Evolutionary conservation across 1,139 yeast species (phyloP).

Genomic region (Debaryomyces psychrophilus): DNA sequence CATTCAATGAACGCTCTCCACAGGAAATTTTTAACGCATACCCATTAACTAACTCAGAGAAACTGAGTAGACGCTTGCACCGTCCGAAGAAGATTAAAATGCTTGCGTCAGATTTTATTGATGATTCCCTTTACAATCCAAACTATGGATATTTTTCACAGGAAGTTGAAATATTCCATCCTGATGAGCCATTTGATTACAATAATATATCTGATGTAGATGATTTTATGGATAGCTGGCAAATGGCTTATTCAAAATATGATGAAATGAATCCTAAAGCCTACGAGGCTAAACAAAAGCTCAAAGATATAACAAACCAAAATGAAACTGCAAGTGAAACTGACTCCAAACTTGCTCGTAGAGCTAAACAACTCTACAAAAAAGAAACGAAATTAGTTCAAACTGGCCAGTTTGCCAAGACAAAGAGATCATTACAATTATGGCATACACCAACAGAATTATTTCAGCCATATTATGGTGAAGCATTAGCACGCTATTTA

Average conservation of each 20-base stretch:
- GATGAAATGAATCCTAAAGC: constrained; percentile 33
- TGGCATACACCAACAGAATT: constrained; percentile 94
- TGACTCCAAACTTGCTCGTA: constrained; percentile 34
- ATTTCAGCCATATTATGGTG: constrained; percentile 82
- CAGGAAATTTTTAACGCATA: constrained; percentile 44
- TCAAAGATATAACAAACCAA: constrained; percentile 20
- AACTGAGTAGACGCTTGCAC: constrained; percentile 44
- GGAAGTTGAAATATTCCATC: constrained; percentile 77
- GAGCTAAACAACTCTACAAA: constrained; percentile 35
- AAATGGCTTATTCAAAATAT: constrained; percentile 62
- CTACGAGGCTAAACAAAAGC: constrained; percentile 18
- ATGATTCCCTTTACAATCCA: constrained; percentile 82
- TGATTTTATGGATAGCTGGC: constrained; percentile 72
- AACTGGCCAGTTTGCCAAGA: constrained; percentile 18
- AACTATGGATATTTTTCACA: constrained; percentile 79
- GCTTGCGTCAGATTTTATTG: constrained; percentile 78
- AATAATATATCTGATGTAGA: constrained; percentile 62
- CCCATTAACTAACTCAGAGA: constrained; percentile 47
- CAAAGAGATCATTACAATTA: constrained; percentile 58
- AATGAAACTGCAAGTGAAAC: constrained; percentile 19
- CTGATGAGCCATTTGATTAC: constrained; percentile 63
- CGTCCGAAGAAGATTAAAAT: constrained; percentile 70
- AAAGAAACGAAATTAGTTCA: constrained; percentile 27
- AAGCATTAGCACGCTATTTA: constrained; percentile 76
- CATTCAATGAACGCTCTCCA: constrained; percentile 42